Evolutionary conservation across 495 filamentous ascomycete species (phyloP), one percentile per base, ranked within the genome.

Genomic region (Xylaria venustula): DNA sequence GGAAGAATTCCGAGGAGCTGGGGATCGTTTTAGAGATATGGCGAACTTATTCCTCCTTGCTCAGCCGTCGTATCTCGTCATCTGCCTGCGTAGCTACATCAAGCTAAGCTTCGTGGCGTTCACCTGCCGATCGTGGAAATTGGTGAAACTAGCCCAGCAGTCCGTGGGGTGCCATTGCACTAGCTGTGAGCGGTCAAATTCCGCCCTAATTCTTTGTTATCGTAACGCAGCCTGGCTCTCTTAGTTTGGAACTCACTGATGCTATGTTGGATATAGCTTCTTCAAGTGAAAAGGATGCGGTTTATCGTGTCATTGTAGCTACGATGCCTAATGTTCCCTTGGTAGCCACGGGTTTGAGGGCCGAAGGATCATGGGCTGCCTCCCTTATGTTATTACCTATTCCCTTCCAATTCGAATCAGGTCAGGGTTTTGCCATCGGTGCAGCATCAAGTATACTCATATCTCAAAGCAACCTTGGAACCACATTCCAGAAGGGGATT

Each of bases 51-150:
- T 58, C 19, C 32, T 34, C 5, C 6, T 20, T 48, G 11, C n/a
- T 11, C 17, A 44, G 45, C 8, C 23, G 25, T 19, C 36, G 14
- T 23, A 52, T 44, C 23, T 51, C 32, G 44, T 40, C 44, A 34
- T 44, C 15, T 25, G 23, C n/a, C 22, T n/a, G 20, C 22, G 46
- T 1, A 34, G 23, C 36, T 52, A 11, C 15, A 40, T 25, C 12
- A 14, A 44, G 37, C 11, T 15, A 52, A 52, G 47, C 46, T 40
- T 30, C 26, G 44, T 37, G 47, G 47, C 48, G 37, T 34, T 51
- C 47, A 60, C 57, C 47, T 60, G 36, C 47, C 57, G 47, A 52
- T 60, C 48, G 2, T 36, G 26, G 57, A 60, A 49, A 32, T 37
- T 32, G 25, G 19, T 42, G 45, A 15, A 48, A 42, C 37, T 44